These are phyloP conservation scores for Atkinsonella hypoxylon DNA, from an alignment of 2,329 filamentous ascomycete species.

Conservation along the genomic window DNA sequence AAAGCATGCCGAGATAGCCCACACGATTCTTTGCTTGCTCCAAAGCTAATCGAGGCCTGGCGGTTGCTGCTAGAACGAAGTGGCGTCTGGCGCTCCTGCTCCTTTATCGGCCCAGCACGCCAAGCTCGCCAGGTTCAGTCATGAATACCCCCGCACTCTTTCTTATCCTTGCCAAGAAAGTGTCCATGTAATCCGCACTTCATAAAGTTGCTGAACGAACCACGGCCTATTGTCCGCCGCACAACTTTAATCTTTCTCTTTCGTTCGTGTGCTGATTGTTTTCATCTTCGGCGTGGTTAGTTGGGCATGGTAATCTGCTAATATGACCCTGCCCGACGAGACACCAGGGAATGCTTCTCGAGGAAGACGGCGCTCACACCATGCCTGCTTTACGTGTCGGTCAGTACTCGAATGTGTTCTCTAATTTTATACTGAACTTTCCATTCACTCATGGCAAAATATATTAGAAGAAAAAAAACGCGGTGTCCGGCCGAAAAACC, in stretches of 20 bases:
- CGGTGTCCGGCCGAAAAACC: conserved; percentile 40
- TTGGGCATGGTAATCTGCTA: conserved; percentile 1
- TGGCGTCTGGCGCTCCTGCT: no score
- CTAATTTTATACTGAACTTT: neutral
- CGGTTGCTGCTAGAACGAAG: neutral
- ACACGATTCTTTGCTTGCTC: neutral
- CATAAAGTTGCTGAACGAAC: conserved; percentile 2
- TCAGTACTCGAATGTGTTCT: conserved; percentile 14
- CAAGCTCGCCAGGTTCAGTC: neutral
- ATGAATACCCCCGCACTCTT: conserved; percentile 5
- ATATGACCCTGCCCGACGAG: conserved; percentile 22
- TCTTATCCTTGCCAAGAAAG: neutral
- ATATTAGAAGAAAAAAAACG: conserved; percentile 33
- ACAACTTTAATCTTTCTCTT: neutral
- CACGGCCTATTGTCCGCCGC: neutral
- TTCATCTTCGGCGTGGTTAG: neutral
- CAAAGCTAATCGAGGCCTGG: neutral
- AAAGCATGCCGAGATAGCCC: neutral
- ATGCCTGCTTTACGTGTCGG: conserved; percentile 36
- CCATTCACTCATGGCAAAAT: neutral
- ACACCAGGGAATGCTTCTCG: conserved; percentile 14
- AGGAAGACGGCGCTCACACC: conserved; percentile 27
- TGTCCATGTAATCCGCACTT: neutral
- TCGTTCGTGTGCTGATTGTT: neutral
- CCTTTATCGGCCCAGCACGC: conserved; percentile 5